Percentiles rank a stretch among this genome's conserved stretches.
Conservation (phyloP, 176 grass and related monocot species). For the Poa pratensis region DNA sequence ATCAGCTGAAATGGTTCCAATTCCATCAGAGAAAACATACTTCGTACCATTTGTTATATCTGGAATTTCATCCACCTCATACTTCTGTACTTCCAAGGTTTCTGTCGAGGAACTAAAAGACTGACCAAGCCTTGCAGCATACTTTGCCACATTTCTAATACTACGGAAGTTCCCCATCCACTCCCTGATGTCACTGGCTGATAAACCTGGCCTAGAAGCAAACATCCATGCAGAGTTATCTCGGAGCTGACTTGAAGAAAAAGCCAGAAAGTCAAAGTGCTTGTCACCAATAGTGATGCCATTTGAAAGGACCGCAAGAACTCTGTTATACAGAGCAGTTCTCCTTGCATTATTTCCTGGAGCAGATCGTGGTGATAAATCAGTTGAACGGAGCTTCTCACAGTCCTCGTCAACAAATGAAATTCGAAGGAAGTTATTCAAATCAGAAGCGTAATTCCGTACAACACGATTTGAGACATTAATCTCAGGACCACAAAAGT, state of each 20-base stretch:
- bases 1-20: slow-evolving; percentile 81
- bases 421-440: slow-evolving; percentile 83
- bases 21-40: slow-evolving; percentile 89
- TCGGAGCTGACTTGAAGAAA: slow-evolving; percentile 92
- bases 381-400: slow-evolving; percentile 70
- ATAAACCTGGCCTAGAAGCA: slow-evolving; percentile 57
- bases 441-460: slow-evolving; percentile 50
- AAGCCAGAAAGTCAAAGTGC: slow-evolving; percentile 94
- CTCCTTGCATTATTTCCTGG: slow-evolving; percentile 38
- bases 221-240: slow-evolving; percentile 98
- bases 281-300: slow-evolving; percentile 76
- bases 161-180: slow-evolving; percentile 81
- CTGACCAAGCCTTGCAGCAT: slow-evolving; percentile 92
- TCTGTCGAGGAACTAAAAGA: slow-evolving; percentile 87
- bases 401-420: slow-evolving; percentile 91
- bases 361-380: slow-evolving; percentile 70
- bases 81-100: slow-evolving; percentile 59
- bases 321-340: slow-evolving; percentile 73
- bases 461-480: slow-evolving; percentile 95
- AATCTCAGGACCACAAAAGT: slow-evolving; percentile 84
- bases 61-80: slow-evolving; percentile 69
- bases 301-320: slow-evolving; percentile 72
- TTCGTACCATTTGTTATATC: slow-evolving; percentile 62
- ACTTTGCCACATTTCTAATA: slow-evolving; percentile 93
- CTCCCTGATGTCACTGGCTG: slow-evolving; percentile 66